phyloP scores from a whole-genome alignment of 129 eudicot genomes.

The Centaurea solstitialis region DNA sequence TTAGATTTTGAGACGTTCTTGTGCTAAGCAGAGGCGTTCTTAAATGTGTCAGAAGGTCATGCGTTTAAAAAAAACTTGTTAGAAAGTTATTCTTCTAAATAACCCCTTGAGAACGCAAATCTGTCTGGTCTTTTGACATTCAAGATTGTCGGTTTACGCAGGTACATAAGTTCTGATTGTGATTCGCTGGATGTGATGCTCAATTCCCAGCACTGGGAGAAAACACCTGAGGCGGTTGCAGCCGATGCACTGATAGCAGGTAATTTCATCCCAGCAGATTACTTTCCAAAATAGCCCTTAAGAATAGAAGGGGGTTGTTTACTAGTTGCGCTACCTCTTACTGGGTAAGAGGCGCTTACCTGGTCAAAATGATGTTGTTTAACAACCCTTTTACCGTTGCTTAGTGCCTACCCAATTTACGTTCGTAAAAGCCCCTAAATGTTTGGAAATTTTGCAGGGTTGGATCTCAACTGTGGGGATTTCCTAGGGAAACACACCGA shows the following conservation, averaged over 20 bases:
- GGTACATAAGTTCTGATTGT: slow-evolving; percentile 92
- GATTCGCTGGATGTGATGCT: slow-evolving; percentile 79
- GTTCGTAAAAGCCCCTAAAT: neutral
- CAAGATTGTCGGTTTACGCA: slow-evolving; percentile 24
- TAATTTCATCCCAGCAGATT: neutral
- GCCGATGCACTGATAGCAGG: slow-evolving; percentile 78
- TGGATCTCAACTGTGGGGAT: slow-evolving; percentile 88
- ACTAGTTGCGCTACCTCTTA: neutral
- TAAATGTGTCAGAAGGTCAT: neutral
- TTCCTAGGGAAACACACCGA: slow-evolving; percentile 60
- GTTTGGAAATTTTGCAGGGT: slow-evolving; percentile 43
- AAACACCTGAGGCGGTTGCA: slow-evolving; percentile 75
- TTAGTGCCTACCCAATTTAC: neutral
- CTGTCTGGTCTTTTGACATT: neutral
- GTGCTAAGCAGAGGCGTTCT: neutral
- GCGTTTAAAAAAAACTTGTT: too few species aligned
- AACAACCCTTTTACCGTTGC: neutral
- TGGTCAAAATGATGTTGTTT: neutral
- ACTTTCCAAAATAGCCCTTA: too few species aligned
- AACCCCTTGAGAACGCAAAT: neutral
- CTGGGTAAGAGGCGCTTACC: neutral
- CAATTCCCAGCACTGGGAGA: slow-evolving; percentile 64
- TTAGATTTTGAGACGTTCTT: neutral
- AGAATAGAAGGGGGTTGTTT: neutral
- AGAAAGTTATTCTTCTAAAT: neutral